phyloP scores from a whole-genome alignment of 2,329 filamentous ascomycete genomes.

The Lachnellula suecica region DNA sequence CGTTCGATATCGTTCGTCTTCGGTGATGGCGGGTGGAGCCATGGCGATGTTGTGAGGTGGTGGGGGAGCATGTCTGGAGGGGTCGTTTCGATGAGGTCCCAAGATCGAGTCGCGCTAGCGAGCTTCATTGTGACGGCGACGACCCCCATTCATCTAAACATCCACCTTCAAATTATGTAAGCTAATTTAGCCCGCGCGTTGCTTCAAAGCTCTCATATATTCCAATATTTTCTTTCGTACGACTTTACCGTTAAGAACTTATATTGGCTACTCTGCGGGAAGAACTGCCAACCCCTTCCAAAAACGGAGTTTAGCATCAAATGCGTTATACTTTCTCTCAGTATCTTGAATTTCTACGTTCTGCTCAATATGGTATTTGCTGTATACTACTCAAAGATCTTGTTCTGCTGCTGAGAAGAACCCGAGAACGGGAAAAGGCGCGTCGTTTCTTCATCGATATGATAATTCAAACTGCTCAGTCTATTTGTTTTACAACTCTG shows the following conservation, averaged over 20 bases:
- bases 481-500: not conserved
- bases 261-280: no score
- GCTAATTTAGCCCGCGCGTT: no score
- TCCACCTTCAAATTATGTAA: not conserved
- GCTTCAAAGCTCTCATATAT: no score
- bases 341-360: no score
- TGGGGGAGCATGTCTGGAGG: not conserved
- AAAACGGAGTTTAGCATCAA: no score
- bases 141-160: not conserved
- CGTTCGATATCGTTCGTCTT: slow-evolving; percentile 87
- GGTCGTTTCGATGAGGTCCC: not conserved
- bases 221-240: not conserved
- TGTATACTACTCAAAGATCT: not conserved
- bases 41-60: not conserved
- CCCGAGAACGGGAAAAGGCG: no score
- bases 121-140: not conserved
- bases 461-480: no score
- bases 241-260: no score
- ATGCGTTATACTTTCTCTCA: no score
- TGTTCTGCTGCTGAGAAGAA: no score
- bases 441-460: not conserved
- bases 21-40: slow-evolving; percentile 34
- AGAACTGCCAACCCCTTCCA: no score
- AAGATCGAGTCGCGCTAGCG: not conserved
- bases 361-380: not conserved